Evolutionary conservation across 305 asterid species (phyloP).

Genomic region (Ilex paraguariensis): DNA sequence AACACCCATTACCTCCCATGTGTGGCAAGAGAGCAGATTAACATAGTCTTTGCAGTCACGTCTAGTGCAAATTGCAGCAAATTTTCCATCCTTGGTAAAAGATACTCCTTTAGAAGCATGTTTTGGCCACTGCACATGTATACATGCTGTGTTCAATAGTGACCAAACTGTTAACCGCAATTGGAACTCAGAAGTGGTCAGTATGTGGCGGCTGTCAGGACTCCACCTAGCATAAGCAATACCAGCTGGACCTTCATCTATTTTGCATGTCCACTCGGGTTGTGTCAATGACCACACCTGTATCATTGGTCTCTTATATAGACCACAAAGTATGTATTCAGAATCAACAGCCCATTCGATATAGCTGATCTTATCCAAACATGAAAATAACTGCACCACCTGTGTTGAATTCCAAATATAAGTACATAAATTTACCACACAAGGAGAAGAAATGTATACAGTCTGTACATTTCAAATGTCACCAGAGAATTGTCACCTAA

Average conservation of each 20-base stretch:
- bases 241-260: conserved; percentile 97
- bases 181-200: conserved; percentile 94
- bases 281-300: conserved; percentile 97
- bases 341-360: conserved; percentile 99
- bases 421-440: background rate
- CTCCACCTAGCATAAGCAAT: conserved; percentile 98
- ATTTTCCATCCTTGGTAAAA: conserved; percentile 91
- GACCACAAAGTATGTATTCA: conserved; percentile 90
- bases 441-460: background rate
- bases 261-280: conserved; percentile 98
- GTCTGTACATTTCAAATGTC: too few relatives aligned
- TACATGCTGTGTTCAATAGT: conserved; percentile 85
- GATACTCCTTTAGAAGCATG: conserved; percentile 97
- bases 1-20: conserved; percentile 95
- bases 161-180: conserved; percentile 95
- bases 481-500: too few relatives aligned
- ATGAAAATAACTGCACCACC: conserved; percentile 91
- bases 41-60: conserved; percentile 98
- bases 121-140: conserved; percentile 94
- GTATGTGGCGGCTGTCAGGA: conserved; percentile 99
- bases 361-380: conserved; percentile 88
- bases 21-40: conserved; percentile 77
- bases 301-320: conserved; percentile 84
- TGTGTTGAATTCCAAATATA: conserved; percentile 13
- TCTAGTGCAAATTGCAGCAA: conserved; percentile 94